Base-by-base conservation (phyloP, 139 green algal species). In the Axilococcus clingmanii region DNA sequence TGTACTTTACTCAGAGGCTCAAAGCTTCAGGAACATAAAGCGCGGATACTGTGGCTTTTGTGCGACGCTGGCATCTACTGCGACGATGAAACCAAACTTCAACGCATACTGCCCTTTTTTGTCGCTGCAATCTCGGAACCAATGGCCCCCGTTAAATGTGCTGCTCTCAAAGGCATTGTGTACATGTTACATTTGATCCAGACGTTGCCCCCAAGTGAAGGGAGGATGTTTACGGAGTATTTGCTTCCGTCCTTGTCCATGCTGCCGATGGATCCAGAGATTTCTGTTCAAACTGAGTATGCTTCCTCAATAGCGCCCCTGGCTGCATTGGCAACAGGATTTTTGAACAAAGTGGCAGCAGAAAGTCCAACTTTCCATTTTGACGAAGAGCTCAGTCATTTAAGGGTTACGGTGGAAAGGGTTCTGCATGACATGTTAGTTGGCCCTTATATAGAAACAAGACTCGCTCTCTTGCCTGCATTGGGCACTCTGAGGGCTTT, bases 151-250 rank as follows among this genome's bases (percentile, higher is more conserved):
- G 66, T 85, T 37, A 72, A 75, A 24, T 61, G 52, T 34, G 30
- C 69, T 27, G 80, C 82, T 15, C 52, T 93, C 46, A 52, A 69
- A 2, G 61, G 33, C 17, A 34, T 82, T 24, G 51, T 28, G 0
- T 17, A 31, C 5, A 63, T 77, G 36, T 56, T 79, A 32, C 31
- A 56, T 20, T 61, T 51, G 34, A 52, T 85, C 7, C 45, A 55
- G 7, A 24, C 23, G 11, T 45, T 86, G 9, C 68, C 68, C 3
- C 59, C 66, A 24, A 69, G 67, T 12, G 84, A 89, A 46, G 68
- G 70, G 44, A 82, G 83, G 33, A 57, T 94, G 1, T 94, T 94
- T 55, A 74, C 76, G 14, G 88, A 96, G 64, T 98, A 97, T 66
- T 68, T 98, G 19, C 71, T 97, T 48, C 91, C 91, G 4, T 80